These are phyloP conservation scores for Osmozyma mogii DNA, from an alignment of 805 yeast species.

Conservation along the genomic window DNA sequence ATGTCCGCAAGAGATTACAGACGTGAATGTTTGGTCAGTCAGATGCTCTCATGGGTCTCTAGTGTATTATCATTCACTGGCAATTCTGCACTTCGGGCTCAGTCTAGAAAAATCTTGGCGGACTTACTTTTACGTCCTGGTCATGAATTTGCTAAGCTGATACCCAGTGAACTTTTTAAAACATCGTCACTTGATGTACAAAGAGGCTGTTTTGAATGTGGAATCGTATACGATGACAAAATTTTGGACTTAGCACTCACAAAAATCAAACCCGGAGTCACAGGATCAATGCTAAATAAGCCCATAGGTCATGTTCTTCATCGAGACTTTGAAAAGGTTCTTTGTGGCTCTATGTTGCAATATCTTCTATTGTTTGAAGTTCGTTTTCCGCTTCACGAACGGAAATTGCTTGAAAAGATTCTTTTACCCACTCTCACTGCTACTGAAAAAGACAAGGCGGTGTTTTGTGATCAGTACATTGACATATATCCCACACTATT, in stretches of 20 bases:
- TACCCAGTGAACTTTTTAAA: constrained; percentile 18
- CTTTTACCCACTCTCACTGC: constrained; percentile 51
- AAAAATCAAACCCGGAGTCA: constrained; percentile 7
- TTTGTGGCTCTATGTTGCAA: constrained; percentile 43
- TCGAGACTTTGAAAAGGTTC: constrained; percentile 1
- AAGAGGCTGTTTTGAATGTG: constrained; percentile 23
- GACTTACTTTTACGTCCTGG: constrained; percentile 33
- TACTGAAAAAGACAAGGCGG: constrained; percentile 37
- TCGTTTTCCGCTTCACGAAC: constrained; percentile 44
- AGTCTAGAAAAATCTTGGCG: constrained; percentile 35
- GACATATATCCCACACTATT: constrained; percentile 46
- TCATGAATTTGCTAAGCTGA: constrained; percentile 23
- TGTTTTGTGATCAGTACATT: constrained; percentile 46
- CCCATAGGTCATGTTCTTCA: background rate
- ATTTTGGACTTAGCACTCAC: constrained; percentile 18
- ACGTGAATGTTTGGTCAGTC: constrained; percentile 39
- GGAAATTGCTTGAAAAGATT: constrained; percentile 41
- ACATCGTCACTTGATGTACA: constrained; percentile 7
- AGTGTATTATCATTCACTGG: constrained; percentile 24
- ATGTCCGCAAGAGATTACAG: constrained; percentile 42
- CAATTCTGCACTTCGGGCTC: constrained; percentile 16
- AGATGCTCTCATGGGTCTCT: constrained; percentile 45
- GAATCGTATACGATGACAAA: constrained; percentile 21
- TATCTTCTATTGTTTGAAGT: constrained; percentile 50
- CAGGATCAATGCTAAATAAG: background rate